Percentiles rank a stretch among this genome's conserved stretches.
These are phyloP conservation scores for Saccharomycopsis hybrid DNA, from an alignment of 1,139 yeast species.

Conservation along the genomic window DNA sequence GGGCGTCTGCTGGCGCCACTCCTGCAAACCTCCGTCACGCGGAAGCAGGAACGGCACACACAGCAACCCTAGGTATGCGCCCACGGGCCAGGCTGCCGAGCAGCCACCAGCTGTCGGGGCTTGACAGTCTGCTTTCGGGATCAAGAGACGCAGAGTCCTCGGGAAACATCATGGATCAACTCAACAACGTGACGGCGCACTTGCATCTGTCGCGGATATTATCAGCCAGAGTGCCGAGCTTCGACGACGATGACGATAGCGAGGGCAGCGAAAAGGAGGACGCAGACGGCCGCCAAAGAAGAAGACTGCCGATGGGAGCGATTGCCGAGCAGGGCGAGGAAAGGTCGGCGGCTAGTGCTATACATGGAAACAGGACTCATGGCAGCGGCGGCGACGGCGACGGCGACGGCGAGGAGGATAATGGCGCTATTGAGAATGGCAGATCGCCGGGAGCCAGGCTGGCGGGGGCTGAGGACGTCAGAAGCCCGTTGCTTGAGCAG, in stretches of 20 bases:
- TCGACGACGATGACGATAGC: constrained; percentile 14
- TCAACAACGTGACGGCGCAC: constrained; percentile 14
- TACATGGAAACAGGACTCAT: too few relatives aligned
- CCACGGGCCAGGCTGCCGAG: too few relatives aligned
- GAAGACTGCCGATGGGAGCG: too few relatives aligned
- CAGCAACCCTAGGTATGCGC: too few relatives aligned
- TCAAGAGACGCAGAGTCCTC: too few relatives aligned
- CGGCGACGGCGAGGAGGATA: not conserved
- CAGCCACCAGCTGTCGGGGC: too few relatives aligned
- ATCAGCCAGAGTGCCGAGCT: constrained; percentile 7
- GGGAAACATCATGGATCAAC: not conserved
- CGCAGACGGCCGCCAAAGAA: constrained; percentile 6
- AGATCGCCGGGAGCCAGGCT: not conserved
- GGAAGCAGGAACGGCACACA: too few relatives aligned
- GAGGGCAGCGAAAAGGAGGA: constrained; percentile 5
- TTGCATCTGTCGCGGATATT: constrained; percentile 14
- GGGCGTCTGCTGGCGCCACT: not conserved
- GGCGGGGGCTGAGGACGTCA: too few relatives aligned
- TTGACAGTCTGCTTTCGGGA: too few relatives aligned
- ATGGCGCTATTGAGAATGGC: too few relatives aligned
- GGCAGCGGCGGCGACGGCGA: not conserved
- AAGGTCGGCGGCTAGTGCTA: too few relatives aligned
- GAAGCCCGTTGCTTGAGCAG: constrained; percentile 15
- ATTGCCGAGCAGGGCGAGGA: constrained; percentile 1
- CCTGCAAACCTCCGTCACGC: not conserved